Conservation (phyloP, 106 monocot species). For the Vanilla planifolia region DNA sequence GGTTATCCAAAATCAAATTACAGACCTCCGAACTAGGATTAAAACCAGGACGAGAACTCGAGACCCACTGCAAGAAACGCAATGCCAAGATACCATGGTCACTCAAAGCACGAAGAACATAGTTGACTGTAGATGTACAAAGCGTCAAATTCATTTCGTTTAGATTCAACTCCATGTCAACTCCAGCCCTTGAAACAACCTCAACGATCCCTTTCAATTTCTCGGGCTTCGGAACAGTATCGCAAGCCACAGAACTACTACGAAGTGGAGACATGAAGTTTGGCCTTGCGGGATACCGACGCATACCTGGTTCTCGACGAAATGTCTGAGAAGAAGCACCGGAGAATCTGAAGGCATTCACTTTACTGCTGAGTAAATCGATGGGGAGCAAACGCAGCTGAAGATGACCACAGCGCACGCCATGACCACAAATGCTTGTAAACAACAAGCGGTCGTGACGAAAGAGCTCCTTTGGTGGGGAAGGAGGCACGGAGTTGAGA, state of each 20-base stretch:
- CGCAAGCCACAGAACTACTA: neutral
- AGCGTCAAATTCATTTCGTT: constrained; percentile 15
- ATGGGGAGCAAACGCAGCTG: neutral
- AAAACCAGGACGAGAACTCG: constrained; percentile 18
- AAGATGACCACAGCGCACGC: neutral
- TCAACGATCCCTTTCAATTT: constrained; percentile 25
- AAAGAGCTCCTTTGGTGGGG: neutral
- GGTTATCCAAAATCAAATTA: constrained; percentile 60
- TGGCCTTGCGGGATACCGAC: neutral
- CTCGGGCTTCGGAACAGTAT: neutral
- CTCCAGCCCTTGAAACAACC: constrained; percentile 22
- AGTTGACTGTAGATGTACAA: constrained; percentile 14
- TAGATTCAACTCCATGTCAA: constrained; percentile 27
- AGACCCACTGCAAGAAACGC: constrained; percentile 58
- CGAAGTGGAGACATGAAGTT: neutral
- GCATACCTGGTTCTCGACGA: neutral
- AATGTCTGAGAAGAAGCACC: neutral
- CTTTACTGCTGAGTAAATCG: neutral
- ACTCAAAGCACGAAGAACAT: constrained; percentile 32
- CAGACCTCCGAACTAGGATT: constrained; percentile 26
- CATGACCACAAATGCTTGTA: neutral
- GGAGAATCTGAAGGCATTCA: neutral
- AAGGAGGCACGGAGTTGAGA: neutral
- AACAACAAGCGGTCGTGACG: neutral
- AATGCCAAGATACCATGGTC: constrained; percentile 23